Base-by-base conservation (phyloP, 768 basidiomycete genomes). In the Hygrophoropsis aurantiaca region DNA sequence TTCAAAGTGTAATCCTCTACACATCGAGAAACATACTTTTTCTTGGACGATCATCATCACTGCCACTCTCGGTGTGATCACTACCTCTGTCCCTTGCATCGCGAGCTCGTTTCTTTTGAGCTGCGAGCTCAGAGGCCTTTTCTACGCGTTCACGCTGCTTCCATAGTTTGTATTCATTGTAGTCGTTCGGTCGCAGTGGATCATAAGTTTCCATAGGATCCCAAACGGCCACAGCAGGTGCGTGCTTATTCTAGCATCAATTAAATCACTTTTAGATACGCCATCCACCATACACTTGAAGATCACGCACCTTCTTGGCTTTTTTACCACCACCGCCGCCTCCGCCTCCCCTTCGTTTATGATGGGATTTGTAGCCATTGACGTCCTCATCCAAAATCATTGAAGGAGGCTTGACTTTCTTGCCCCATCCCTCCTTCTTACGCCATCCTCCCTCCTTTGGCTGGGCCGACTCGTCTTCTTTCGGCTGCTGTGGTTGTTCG, bases 351-450 rank as follows among this genome's bases (percentile, higher is more conserved):
- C 76, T 74, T 52, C 73, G 81, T 49, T 77, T 81, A 44, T 78
- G 81, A 10, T 74, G 72, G 11, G 75, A 58, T 57, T 81, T 86
- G 66, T 86, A 94, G 1, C 90, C 90, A 47, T 93, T 93, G 52
- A 93, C 74, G 51, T 93, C 89, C 50, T 93, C 91, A 50, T 93
- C 90, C 9, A 94, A 78, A 18, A 92, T 74, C 89, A 94, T 92
- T 1, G 87, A 87, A 3, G 91, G 91, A 13, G 91, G 90, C 57
- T 91, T 91, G 60, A 92, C 84, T 62, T 91, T 91, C 68, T 85
- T 88, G 35, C 87, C 87, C 90, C 90, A 91, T 54, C 84, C 83
- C 53, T 82, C 79, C 40, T 67, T 58, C 53, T 73, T 64, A 15
- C 74, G 68, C 54, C 74, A 68, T n/a, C 69, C 42, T 3, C 68